Base-by-base conservation (phyloP, 306 rosid genomes). In the Rosa chinensis region DNA sequence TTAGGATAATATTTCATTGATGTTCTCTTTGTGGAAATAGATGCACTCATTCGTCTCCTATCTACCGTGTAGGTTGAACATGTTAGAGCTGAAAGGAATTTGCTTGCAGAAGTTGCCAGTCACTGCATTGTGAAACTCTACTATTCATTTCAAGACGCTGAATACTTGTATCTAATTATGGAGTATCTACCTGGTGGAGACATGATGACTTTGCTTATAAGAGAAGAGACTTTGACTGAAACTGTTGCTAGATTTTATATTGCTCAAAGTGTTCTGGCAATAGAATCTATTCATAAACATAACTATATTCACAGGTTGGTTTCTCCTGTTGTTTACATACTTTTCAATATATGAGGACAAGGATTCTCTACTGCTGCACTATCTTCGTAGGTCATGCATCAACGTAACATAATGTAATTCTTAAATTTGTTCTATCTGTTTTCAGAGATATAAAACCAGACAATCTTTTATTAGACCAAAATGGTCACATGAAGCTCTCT, bases 151-250 rank as follows among this genome's bases (percentile, higher is more conserved):
- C 98, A 92, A 82, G 98, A 92, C 80, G 82, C 87, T 77, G 98
- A 94, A 32, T 84, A 81, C 87, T 88, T 94, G 78, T 94, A 92
- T 84, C 90, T 94, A 18, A 91, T 94, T 35, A 94, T 92, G 98
- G 98, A 94, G 73, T 94, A 94, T 85, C 91, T 92, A 79, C 97
- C 98, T 40, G 98, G 98, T 44, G 98, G 98, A 67, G 98, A 94
- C 87, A 82, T 94, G 89, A 94, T 94, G 98, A 94, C 98, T 74
- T 82, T 94, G 79, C 89, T 94, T 77, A 94, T 94, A 45, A 86
- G 97, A 76, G 98, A 94, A 82, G 98, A 94, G 90, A 90, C 97
- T 77, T 89, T 94, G 89, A 92, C 98, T 1, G 97, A 92, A 87
- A 94, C 88, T 10, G 95, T 94, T 66, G 91, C 97, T n/a, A 85